A percentile compares a stretch with the other conserved stretches of the same genome.
Conservation (phyloP, 2,329 filamentous ascomycete genomes). For the Penicillium italicum region DNA sequence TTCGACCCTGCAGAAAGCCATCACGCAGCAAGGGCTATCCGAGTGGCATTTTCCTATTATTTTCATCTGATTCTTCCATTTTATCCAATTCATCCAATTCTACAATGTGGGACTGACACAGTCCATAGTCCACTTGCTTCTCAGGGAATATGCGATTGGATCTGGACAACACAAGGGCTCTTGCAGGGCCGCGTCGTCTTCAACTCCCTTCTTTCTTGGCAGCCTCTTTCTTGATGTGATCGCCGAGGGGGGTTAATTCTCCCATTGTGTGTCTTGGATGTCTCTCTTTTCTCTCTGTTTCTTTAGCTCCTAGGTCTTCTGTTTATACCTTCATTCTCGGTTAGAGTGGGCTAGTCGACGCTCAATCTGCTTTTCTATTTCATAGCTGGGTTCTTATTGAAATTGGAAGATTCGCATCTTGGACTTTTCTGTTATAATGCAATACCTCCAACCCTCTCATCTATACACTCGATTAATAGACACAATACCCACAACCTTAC, state of each 20-base stretch:
- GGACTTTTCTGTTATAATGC: conserved; percentile 1
- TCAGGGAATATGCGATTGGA: neutral
- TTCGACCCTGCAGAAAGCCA: conserved; percentile 5
- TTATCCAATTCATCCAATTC: no score
- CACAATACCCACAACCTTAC: conserved; percentile 11
- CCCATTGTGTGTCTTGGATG: neutral
- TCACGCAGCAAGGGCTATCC: conserved; percentile 1
- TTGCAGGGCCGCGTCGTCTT: conserved; percentile 3
- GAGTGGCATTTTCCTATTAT: neutral
- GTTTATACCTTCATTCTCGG: neutral
- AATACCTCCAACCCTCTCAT: conserved; percentile 2
- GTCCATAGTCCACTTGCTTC: neutral
- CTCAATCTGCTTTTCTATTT: neutral
- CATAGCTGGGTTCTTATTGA: neutral
- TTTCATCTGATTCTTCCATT: no score
- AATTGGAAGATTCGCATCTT: neutral
- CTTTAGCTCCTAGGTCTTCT: neutral
- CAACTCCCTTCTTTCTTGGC: conserved; percentile 7
- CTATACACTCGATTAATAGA: conserved; percentile 22
- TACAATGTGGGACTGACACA: neutral
- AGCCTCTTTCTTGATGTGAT: conserved; percentile 1
- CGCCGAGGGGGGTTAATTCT: neutral
- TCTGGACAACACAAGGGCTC: neutral
- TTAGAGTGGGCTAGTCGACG: neutral
- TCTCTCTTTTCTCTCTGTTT: neutral